Evolutionary conservation across 352 stramenopile genomes (phyloP), one percentile per base, ranked within the genome.

Genomic region (Phytophthora pisi): DNA sequence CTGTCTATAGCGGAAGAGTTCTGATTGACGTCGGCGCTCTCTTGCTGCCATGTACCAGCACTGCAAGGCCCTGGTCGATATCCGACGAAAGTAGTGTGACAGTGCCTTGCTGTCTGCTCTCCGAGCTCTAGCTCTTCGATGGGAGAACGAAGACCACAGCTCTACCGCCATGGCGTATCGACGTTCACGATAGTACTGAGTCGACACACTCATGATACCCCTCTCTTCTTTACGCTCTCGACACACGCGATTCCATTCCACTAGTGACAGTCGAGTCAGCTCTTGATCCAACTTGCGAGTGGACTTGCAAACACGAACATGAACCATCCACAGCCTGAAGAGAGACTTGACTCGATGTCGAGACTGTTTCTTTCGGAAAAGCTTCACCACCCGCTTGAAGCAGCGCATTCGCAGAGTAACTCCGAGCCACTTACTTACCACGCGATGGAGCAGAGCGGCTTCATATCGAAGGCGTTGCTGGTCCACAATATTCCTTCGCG

Each of bases 281-380:
- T 64, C 52, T 6, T 28, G 20, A 15, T 67, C 16, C 16, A 45
- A 16, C 45, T 62, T 68, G 36, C 66, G 65, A 20, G 47, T 54
- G 7, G 64, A 51, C 34, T 46, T 50, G 9, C 26, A 56, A 10
- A 64, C 45, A 18, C 61, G 55, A 30, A 53, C 26, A 23, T 60
- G 43, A 24, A 79, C 20, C 6, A 52, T 34, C 20, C 77, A 67
- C 16, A 64, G 42, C 9, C 52, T 65, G 11, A 86, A 74, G 8
- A 66, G 28, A 2, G 16, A 45, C 8, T 58, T 62, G 9, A 72
- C 18, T 1, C 18, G 52, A 9, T 45, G 26, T 31, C 75, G 64
- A 10, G 46, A 13, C 0, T 61, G 56, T n/a, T 84, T 86, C 63
- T 74, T 82, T 13, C 71, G 71, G 36, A 82, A 86, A 9, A 86